Conservation (phyloP, 352 stramenopile species). For the Globisporangium mamillatum region DNA sequence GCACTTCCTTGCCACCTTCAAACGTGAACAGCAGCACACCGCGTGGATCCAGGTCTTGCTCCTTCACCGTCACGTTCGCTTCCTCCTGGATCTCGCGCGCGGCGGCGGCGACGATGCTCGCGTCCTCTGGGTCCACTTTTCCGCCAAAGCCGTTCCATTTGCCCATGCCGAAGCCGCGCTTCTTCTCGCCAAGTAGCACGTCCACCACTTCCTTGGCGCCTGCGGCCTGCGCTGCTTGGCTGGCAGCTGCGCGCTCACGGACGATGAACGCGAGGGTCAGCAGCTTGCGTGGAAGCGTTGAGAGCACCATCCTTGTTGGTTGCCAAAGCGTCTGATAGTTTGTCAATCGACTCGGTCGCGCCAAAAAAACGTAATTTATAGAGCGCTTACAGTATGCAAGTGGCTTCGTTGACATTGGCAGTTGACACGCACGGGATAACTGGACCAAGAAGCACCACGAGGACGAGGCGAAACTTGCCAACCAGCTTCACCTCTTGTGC, state of each 20-base stretch:
- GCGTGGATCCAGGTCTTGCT: constrained; percentile 22
- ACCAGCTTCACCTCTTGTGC: too few species aligned
- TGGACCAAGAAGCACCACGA: too few species aligned
- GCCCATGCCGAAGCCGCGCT: constrained; percentile 83
- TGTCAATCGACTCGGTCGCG: too few species aligned
- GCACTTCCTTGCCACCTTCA: constrained; percentile 43
- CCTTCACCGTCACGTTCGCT: constrained; percentile 47
- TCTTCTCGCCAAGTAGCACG: constrained; percentile 86
- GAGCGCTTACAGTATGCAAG: too few species aligned
- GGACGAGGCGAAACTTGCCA: too few species aligned
- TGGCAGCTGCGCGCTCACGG: constrained; percentile 18
- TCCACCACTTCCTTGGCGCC: constrained; percentile 17
- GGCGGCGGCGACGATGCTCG: constrained; percentile 47
- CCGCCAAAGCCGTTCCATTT: constrained; percentile 93
- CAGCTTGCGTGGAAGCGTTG: constrained; percentile 40
- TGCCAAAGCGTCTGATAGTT: too few species aligned
- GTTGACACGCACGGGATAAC: too few species aligned
- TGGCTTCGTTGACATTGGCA: too few species aligned
- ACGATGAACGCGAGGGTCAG: constrained; percentile 54
- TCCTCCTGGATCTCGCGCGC: constrained; percentile 74
- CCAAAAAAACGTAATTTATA: too few species aligned
- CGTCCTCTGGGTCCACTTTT: constrained; percentile 81
- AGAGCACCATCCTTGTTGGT: constrained; percentile 20
- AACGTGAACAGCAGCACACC: constrained; percentile 68
- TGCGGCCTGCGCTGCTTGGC: not conserved